Conservation (phyloP, 805 yeast species). For the Candida sanyiensis region DNA sequence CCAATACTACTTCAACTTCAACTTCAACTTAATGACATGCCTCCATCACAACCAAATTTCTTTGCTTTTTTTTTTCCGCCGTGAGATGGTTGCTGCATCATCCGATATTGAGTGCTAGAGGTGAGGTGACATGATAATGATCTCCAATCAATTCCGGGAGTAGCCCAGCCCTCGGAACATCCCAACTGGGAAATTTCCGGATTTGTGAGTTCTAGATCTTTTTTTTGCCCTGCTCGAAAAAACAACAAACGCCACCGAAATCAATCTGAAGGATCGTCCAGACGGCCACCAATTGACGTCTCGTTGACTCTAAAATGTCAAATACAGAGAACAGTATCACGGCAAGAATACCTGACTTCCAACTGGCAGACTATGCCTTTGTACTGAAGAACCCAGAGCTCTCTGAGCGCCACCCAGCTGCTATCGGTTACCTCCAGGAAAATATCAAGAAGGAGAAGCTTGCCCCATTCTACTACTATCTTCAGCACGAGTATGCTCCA, state of each 20-base stretch:
- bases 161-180: neutral
- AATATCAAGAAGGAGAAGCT: slow-evolving; percentile 55
- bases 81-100: too few species aligned
- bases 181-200: neutral
- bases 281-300: neutral
- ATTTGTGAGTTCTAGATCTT: neutral
- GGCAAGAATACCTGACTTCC: slow-evolving; percentile 68
- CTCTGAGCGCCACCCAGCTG: slow-evolving; percentile 35
- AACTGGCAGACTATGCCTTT: slow-evolving; percentile 76
- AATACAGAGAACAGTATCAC: slow-evolving; percentile 13
- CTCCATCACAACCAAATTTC: too few species aligned
- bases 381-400: slow-evolving; percentile 41
- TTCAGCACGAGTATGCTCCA: slow-evolving; percentile 42
- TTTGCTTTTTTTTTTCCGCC: too few species aligned
- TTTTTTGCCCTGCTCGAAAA: neutral
- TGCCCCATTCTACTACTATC: slow-evolving; percentile 78
- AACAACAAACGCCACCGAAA: slow-evolving; percentile 1
- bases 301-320: slow-evolving; percentile 8
- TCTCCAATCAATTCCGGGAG: too few species aligned
- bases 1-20: too few species aligned
- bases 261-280: neutral
- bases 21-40: too few species aligned
- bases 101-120: neutral
- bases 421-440: slow-evolving; percentile 41
- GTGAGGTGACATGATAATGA: too few species aligned